phyloP scores from a whole-genome alignment of 352 stramenopile genomes.

The Globisporangium sylvaticum region DNA sequence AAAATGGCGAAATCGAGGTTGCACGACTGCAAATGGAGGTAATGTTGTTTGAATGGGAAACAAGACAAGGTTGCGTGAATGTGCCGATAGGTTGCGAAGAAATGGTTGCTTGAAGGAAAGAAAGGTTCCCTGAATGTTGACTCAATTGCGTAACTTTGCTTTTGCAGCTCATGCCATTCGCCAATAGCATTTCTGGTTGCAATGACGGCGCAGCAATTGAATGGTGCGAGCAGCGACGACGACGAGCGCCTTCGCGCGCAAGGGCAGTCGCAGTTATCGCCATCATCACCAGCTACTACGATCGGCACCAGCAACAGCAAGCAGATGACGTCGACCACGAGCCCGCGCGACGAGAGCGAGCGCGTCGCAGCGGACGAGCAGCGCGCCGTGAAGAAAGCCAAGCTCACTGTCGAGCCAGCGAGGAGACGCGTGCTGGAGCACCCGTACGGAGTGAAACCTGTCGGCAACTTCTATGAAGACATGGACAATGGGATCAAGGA shows the following conservation, averaged over 20 bases:
- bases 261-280: not conserved
- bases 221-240: conserved; percentile 2
- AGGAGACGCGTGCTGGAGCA: conserved; percentile 33
- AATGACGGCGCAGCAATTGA: conserved; percentile 12
- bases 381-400: conserved; percentile 9
- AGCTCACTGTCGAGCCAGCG: not conserved
- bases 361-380: conserved; percentile 1
- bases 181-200: conserved; percentile 9
- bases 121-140: not conserved
- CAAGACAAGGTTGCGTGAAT: not conserved
- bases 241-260: not conserved
- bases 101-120: not conserved
- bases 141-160: not conserved
- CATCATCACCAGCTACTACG: not conserved
- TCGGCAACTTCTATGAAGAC: conserved; percentile 80
- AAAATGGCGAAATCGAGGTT: not conserved
- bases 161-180: not conserved
- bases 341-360: conserved; percentile 11
- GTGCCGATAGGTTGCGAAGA: too few species aligned
- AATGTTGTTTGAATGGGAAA: not conserved
- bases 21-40: not conserved
- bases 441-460: conserved; percentile 77
- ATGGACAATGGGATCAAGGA: conserved; percentile 50
- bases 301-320: not conserved
- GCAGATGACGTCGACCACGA: conserved; percentile 3